Evolutionary conservation across 371 early-diverging fungal genomes (phyloP), one percentile per base, ranked within the genome.

Genomic region (Apophysomyces variabilis): DNA sequence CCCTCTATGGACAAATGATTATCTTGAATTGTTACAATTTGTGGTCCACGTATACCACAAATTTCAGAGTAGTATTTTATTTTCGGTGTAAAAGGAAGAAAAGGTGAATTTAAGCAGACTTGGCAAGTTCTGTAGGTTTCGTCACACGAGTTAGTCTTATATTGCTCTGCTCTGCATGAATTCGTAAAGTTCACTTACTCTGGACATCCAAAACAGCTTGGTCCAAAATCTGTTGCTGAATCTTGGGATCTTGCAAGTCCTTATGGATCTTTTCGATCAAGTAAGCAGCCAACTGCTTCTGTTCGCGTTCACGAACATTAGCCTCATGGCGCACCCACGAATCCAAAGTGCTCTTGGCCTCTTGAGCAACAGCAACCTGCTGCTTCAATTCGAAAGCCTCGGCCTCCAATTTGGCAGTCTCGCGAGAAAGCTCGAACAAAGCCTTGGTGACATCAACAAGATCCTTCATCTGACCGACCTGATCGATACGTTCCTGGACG

Each of bases 271-370:
- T 90, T 75, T 86, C 89, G 69, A 96, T 93, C 82, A 97, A 91
- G 74, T 86, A 81, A 61, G 88, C 86, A 65, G 93, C 93, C 75
- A 96, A 82, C 58, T 90, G 85, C 87, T 90, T 91, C 85, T 97
- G 98, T 84, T 96, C 93, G 68, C 87, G 89, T 79, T 96, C 96
- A 79, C 98, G 95, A 65, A 97, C 87, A 43, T 85, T 85, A 72
- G 92, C 86, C 85, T 97, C 98, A 76, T 96, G 93, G 77, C 98
- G 96, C 60, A 96, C 97, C 96, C 96, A 96, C 57, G 92, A 90
- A 82, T 97, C 98, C 43, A 97, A 84, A 69, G 93, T 92, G 37
- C 86, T 56, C 90, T 95, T 95, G 79, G 92, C 88, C 80, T 97
- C 97, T 56, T 76, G 57, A 67, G 90, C 85, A 78, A 93, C 88